Conservation (phyloP, 2,329 filamentous ascomycete genomes). For the Alternaria ethzedia region DNA sequence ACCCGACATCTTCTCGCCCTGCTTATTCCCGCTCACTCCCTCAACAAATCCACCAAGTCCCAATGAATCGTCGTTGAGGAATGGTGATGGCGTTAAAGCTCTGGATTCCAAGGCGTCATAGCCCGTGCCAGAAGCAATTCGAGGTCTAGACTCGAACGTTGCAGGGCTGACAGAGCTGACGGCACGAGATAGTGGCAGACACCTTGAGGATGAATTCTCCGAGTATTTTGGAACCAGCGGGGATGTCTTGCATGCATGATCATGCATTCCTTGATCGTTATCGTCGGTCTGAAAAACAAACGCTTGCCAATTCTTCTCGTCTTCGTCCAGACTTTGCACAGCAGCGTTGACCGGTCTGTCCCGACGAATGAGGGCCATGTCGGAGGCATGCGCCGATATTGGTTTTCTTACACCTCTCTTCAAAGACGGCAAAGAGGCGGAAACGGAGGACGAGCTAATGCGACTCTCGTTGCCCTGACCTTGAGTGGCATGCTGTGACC, state of each 20-base stretch:
- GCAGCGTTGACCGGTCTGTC: neutral
- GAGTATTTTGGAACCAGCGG: constrained; percentile 3
- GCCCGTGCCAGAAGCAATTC: constrained; percentile 26
- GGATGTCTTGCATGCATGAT: neutral
- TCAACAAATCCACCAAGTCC: constrained; percentile 14
- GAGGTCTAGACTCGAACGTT: constrained; percentile 23
- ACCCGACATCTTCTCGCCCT: constrained; percentile 12
- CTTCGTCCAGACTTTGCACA: constrained; percentile 10
- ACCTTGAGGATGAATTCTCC: constrained; percentile 18
- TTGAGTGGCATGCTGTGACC: constrained; percentile 37
- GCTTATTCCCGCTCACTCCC: constrained; percentile 8
- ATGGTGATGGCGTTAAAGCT: constrained; percentile 21
- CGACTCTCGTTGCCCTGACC: constrained; percentile 27
- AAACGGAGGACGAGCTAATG: constrained; percentile 22
- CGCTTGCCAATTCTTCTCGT: constrained; percentile 41
- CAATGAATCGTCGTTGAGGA: constrained; percentile 24
- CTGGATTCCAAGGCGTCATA: constrained; percentile 29
- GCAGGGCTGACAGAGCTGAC: constrained; percentile 28
- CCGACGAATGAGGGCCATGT: neutral
- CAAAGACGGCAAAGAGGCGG: constrained; percentile 35
- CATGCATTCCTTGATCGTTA: constrained; percentile 2
- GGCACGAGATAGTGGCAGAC: constrained; percentile 23
- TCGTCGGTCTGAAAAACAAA: constrained; percentile 39
- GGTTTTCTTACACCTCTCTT: constrained; percentile 9
- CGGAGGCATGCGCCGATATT: neutral